Evolutionary conservation across 2,329 filamentous ascomycete species (phyloP), one percentile per base, ranked within the genome.

Genomic region (Arthroderma sp.): DNA sequence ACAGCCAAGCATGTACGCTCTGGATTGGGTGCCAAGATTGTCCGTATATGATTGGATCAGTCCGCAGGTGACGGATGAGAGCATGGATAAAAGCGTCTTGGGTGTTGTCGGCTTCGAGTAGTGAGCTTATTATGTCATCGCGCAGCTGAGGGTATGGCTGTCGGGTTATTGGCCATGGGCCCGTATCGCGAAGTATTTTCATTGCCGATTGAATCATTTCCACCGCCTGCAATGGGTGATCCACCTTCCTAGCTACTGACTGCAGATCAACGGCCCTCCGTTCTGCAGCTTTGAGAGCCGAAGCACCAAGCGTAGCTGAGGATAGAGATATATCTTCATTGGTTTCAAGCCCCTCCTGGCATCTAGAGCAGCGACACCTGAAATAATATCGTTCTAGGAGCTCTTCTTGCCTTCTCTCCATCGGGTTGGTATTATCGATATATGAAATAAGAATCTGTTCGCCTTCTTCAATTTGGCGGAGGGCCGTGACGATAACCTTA

Each of bases 401-500:
- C 51, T 78, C 71, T 2, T 58, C 58, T 49, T 71, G 72, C 3
- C 78, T 71, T n/a, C 64, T 61, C 6, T 61, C 52, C 28, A 65
- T 67, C 0, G 75, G 69, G 34, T 71, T 68, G 0, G 72, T 76
- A 32, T 64, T 64, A 52, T 81, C 78, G 49, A 78, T 66, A 54
- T 82, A 82, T 3, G 75, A 74, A 47, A 80, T 74, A 52, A 69
- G 74, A 29, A 81, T 65, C 55, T 82, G 76, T 29, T 77, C 71
- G 48, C 68, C 70, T 46, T 68, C 65, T 11, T 62, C 57, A 48
- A 81, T 77, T 0, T 69, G 64, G 8, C 60, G 62, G 1, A 78
- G 58, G 0, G 76, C 69, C 31, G 74, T 71, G 30, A 79, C 54
- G 9, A 63, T 63, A 6, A 77, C 57, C 30, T 62, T 56, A 3